These are phyloP conservation scores for Perkinsus chesapeaki DNA, from an alignment of 169 alveolate genomes.

Conservation along the genomic window DNA sequence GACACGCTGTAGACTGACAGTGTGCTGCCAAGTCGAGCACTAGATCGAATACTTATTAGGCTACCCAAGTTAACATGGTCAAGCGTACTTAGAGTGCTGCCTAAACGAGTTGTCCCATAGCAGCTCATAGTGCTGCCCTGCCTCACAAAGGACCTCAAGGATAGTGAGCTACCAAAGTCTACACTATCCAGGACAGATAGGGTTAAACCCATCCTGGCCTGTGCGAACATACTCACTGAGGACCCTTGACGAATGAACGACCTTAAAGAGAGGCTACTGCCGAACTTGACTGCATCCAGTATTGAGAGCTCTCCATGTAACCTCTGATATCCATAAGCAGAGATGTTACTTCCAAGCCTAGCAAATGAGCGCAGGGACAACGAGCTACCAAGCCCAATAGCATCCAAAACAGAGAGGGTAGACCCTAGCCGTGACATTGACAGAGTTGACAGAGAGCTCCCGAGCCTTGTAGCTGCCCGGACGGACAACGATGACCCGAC, in stretches of 20 bases:
- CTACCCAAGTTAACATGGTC: background rate
- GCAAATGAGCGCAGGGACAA: background rate
- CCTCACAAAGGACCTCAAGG: background rate
- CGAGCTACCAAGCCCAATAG: background rate
- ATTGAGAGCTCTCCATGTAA: background rate
- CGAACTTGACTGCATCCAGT: background rate
- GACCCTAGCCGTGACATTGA: background rate
- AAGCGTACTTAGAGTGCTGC: background rate
- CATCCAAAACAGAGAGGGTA: background rate
- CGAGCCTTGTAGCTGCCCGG: background rate
- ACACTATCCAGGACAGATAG: background rate
- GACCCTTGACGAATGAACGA: background rate
- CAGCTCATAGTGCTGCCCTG: background rate
- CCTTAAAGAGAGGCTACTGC: background rate
- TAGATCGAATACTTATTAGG: background rate
- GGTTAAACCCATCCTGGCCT: background rate
- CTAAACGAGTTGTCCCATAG: background rate
- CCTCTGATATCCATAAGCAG: background rate
- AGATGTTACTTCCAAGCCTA: background rate
- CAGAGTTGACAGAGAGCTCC: background rate
- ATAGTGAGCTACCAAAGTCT: background rate
- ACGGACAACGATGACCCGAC: constrained; percentile 1
- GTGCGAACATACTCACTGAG: background rate
- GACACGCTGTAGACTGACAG: background rate
- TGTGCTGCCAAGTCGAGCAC: background rate